A percentile compares a stretch with the other conserved stretches of the same genome.
Evolutionary conservation across 1,284 basidiomycete genomes (phyloP).

Genomic region (Puccinia brachypodii): DNA sequence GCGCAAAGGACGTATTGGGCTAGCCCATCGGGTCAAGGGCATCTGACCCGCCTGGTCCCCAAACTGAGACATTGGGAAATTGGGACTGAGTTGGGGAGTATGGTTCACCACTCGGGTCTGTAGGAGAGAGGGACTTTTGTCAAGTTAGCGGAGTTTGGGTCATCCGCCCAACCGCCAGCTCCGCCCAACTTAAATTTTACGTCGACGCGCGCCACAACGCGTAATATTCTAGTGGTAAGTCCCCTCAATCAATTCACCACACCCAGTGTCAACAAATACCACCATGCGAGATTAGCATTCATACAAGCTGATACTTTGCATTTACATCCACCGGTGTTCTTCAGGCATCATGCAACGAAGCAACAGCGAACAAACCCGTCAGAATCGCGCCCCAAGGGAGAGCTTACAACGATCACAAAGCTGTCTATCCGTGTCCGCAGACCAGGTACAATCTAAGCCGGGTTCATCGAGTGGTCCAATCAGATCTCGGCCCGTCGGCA

Average conservation of each 20-base stretch:
- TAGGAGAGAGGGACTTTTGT: too few relatives aligned
- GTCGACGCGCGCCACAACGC: too few relatives aligned
- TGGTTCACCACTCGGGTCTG: too few relatives aligned
- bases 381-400: background rate
- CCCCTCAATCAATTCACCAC: too few relatives aligned
- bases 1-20: background rate
- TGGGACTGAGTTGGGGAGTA: too few relatives aligned
- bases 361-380: background rate
- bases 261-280: too few relatives aligned
- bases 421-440: background rate
- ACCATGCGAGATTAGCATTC: too few relatives aligned
- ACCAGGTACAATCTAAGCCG: background rate
- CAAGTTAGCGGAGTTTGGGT: too few relatives aligned
- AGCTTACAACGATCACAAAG: background rate
- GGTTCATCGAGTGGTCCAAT: background rate
- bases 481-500: constrained; percentile 8
- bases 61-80: background rate
- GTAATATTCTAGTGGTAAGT: too few relatives aligned
- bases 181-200: too few relatives aligned
- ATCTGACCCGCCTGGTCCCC: background rate
- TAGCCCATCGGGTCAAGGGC: background rate
- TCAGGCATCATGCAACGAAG: background rate
- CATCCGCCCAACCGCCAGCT: too few relatives aligned
- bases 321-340: background rate
- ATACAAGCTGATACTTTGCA: background rate